These are phyloP conservation scores for Cladophialophora yegresii DNA, from an alignment of 2,329 filamentous ascomycete genomes.

Conservation along the genomic window DNA sequence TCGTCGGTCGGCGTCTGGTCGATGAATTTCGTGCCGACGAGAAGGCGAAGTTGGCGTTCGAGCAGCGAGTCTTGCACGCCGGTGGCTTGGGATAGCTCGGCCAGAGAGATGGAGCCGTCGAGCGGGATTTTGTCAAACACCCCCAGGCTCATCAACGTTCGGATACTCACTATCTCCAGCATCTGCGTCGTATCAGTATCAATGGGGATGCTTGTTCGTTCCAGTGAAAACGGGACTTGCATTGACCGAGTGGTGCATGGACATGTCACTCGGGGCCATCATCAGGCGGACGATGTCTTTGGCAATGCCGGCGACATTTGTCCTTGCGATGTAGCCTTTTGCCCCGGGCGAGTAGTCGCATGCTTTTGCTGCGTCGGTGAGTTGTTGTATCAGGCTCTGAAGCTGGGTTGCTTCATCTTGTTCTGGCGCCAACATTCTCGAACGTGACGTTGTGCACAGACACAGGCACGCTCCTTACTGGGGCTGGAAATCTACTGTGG, in stretches of 20 bases:
- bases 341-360: conserved; percentile 14
- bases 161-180: conserved; percentile 32
- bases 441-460: not conserved
- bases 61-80: conserved; percentile 23
- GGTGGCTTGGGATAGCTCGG: conserved; percentile 15
- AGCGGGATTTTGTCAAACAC: conserved; percentile 36
- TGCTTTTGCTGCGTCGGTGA: conserved; percentile 16
- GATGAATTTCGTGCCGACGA: conserved; percentile 25
- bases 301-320: conserved; percentile 18
- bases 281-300: conserved; percentile 22
- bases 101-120: conserved; percentile 29
- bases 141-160: conserved; percentile 33
- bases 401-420: conserved; percentile 10
- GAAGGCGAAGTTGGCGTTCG: conserved; percentile 25
- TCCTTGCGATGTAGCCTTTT: conserved; percentile 13
- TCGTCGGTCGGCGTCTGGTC: conserved; percentile 13
- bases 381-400: conserved; percentile 12
- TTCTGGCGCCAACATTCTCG: not conserved
- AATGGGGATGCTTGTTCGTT: not conserved
- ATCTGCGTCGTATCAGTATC: conserved; percentile 21
- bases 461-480: not conserved
- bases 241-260: conserved; percentile 20
- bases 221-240: conserved; percentile 1
- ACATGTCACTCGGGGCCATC: conserved; percentile 23
- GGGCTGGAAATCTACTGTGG: not conserved